These are phyloP conservation scores for Eucalyptus urophylla DNA, from an alignment of 345 rosid genomes.

Conservation along the genomic window DNA sequence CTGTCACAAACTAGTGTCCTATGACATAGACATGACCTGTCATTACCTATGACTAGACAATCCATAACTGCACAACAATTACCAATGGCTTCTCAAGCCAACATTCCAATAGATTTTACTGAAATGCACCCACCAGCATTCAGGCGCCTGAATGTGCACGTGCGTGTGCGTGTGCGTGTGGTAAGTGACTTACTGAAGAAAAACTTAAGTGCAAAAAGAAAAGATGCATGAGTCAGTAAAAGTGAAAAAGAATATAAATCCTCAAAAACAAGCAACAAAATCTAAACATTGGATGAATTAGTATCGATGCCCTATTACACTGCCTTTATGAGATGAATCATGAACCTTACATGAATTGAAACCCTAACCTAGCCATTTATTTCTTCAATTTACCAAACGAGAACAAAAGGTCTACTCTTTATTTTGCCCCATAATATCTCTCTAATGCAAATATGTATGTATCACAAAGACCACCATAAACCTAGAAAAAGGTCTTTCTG, in stretches of 20 bases:
- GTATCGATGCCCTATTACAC: neutral
- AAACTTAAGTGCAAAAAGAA: neutral
- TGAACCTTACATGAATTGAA: neutral
- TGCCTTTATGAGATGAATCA: neutral
- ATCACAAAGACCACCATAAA: neutral
- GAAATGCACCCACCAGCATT: neutral
- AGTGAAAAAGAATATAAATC: neutral
- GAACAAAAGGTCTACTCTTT: neutral
- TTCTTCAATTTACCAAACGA: neutral
- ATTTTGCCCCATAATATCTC: neutral
- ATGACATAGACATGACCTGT: neutral
- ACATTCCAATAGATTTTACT: neutral
- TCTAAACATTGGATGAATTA: neutral
- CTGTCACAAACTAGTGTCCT: neutral
- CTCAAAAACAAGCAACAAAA: neutral
- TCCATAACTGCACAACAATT: neutral
- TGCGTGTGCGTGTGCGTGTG: accelerated
- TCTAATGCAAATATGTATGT: neutral
- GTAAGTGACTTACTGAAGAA: neutral
- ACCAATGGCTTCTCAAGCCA: neutral
- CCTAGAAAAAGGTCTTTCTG: neutral
- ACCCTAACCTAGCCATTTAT: neutral
- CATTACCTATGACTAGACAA: neutral
- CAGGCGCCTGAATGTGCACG: neutral
- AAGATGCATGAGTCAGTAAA: neutral